Evolutionary conservation across 1,139 yeast genomes (phyloP).

Genomic region (Chernovozyma sophiae-reginae): DNA sequence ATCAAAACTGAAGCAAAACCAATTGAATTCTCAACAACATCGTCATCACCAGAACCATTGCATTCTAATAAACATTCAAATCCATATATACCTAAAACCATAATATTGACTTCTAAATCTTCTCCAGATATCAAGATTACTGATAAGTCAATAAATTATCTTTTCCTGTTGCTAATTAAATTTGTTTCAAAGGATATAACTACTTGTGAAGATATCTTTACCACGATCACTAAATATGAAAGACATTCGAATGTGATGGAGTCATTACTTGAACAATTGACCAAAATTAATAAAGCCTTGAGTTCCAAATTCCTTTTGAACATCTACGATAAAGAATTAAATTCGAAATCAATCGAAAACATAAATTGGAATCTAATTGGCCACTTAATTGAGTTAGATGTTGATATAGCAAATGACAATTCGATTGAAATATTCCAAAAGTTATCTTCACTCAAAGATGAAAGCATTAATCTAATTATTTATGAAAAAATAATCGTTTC

Average conservation of each 20-base stretch:
- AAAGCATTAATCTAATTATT: slow-evolving; percentile 19
- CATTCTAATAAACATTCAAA: too few relatives aligned
- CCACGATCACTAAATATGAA: slow-evolving; percentile 23
- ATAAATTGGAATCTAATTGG: slow-evolving; percentile 44
- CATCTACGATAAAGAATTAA: slow-evolving; percentile 28
- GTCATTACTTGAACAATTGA: slow-evolving; percentile 32
- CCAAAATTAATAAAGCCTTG: slow-evolving; percentile 42
- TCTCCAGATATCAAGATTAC: too few relatives aligned
- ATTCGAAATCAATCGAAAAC: slow-evolving; percentile 9
- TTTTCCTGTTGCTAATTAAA: slow-evolving; percentile 25
- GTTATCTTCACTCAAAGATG: slow-evolving; percentile 9
- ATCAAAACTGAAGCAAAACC: too few relatives aligned
- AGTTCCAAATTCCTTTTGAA: slow-evolving; percentile 42
- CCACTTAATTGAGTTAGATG: slow-evolving; percentile 44
- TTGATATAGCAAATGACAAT: slow-evolving; percentile 44
- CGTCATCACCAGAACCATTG: too few relatives aligned
- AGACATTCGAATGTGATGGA: slow-evolving; percentile 34
- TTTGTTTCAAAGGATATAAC: slow-evolving; percentile 23
- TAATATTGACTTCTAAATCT: too few relatives aligned
- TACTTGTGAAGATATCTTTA: slow-evolving; percentile 43
- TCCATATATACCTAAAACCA: too few relatives aligned
- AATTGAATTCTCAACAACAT: slow-evolving; percentile 10
- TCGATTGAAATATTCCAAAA: slow-evolving; percentile 24
- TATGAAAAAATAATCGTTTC: slow-evolving; percentile 38
- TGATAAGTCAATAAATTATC: slow-evolving; percentile 11